Conservation (phyloP, 345 rosid species). For the Camelina hispida region DNA sequence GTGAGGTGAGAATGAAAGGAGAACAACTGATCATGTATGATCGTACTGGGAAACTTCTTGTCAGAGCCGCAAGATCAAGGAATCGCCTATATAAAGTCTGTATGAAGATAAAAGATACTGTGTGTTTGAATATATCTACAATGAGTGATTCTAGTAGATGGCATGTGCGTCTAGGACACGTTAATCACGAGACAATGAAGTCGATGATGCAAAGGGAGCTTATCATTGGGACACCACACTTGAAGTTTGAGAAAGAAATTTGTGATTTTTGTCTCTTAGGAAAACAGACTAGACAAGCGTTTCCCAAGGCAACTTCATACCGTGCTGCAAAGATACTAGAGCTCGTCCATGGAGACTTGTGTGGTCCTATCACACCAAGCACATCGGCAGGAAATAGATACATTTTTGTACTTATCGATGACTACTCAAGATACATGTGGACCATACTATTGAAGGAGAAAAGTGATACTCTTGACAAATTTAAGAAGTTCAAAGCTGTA, state of each 20-base stretch:
- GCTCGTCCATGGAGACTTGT: not conserved
- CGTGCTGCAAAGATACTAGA: too few species aligned
- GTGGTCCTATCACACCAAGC: not conserved
- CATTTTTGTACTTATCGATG: not conserved
- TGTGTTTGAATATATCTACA: accelerated
- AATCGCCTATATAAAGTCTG: not conserved
- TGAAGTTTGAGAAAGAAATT: too few species aligned
- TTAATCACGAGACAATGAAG: too few species aligned
- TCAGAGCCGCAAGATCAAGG: not conserved
- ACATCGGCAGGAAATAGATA: not conserved
- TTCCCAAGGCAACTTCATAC: too few species aligned
- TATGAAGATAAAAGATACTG: not conserved
- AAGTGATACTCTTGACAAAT: not conserved
- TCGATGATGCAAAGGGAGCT: too few species aligned
- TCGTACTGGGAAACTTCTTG: not conserved
- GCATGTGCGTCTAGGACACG: not conserved
- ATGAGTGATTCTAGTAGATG: not conserved
- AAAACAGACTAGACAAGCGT: too few species aligned
- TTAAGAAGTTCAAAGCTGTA: not conserved
- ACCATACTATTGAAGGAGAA: not conserved
- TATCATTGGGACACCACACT: too few species aligned
- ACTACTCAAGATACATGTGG: not conserved
- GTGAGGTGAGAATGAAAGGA: not conserved
- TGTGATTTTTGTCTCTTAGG: too few species aligned
- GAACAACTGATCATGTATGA: not conserved